Evolutionary conservation across 192 early-diverging fungal species (phyloP).

Genomic region (Podila epicladia): DNA sequence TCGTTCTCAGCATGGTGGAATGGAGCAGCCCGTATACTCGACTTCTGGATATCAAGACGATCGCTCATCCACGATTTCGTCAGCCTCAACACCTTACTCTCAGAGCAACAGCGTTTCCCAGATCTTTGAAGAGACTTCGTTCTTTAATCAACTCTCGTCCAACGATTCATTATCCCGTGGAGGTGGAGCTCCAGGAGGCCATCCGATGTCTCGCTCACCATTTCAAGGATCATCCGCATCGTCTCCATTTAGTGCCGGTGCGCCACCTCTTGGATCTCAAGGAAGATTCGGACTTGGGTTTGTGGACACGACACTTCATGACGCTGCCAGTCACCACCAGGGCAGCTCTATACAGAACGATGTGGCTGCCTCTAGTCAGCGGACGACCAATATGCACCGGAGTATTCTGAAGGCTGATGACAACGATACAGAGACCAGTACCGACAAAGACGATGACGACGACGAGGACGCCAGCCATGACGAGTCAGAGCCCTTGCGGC

Average conservation of each 20-base stretch:
- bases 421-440: constrained; percentile 16
- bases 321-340: not conserved
- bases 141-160: constrained; percentile 44
- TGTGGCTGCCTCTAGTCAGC: too few relatives aligned
- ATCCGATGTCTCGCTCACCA: not conserved
- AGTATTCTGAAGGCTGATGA: not conserved
- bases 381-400: not conserved
- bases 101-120: constrained; percentile 48
- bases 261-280: too few relatives aligned
- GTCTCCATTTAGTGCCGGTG: not conserved
- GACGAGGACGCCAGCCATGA: constrained; percentile 19
- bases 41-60: constrained; percentile 13
- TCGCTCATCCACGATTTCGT: constrained; percentile 30
- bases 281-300: constrained; percentile 28
- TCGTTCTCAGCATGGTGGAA: not conserved
- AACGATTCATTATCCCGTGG: constrained; percentile 38
- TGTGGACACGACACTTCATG: constrained; percentile 2
- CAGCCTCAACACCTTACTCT: constrained; percentile 41
- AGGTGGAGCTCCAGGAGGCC: not conserved
- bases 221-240: not conserved
- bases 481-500: constrained; percentile 34
- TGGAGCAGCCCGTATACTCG: not conserved
- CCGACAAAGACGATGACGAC: constrained; percentile 11
- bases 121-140: constrained; percentile 51
- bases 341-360: too few relatives aligned